A percentile compares a stretch with the other conserved stretches of the same genome.
These are phyloP conservation scores for Gentiana straminea DNA, from an alignment of 257 asterid genomes.

Conservation along the genomic window DNA sequence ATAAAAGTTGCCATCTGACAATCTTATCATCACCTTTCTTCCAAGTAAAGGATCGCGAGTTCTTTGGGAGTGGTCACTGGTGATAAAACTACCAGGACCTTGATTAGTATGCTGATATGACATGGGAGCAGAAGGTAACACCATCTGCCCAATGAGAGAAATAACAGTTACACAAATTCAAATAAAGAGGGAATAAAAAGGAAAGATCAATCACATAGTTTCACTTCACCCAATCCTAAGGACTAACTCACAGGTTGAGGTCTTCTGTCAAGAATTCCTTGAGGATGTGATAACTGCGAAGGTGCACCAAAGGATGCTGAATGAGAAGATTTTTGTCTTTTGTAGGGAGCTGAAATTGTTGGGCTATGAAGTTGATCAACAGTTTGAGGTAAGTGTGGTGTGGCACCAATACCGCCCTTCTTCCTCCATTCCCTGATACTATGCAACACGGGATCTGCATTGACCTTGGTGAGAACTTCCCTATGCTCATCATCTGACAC, in stretches of 20 bases:
- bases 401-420: slow-evolving; percentile 40
- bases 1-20: slow-evolving; percentile 83
- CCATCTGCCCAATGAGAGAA: slow-evolving; percentile 29
- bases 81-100: slow-evolving; percentile 37
- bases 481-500: slow-evolving; percentile 98
- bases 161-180: neutral
- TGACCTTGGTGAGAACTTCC: slow-evolving; percentile 69
- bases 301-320: slow-evolving; percentile 40
- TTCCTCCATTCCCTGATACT: slow-evolving; percentile 97
- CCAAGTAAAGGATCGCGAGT: slow-evolving; percentile 56
- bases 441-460: slow-evolving; percentile 76
- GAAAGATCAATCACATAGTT: neutral
- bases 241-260: slow-evolving; percentile 13
- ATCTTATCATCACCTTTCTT: slow-evolving; percentile 91
- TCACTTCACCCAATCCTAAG: neutral
- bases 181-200: neutral
- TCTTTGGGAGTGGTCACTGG: slow-evolving; percentile 50
- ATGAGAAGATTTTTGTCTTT: slow-evolving; percentile 52
- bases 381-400: slow-evolving; percentile 15
- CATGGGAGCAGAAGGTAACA: slow-evolving; percentile 24
- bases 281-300: slow-evolving; percentile 40
- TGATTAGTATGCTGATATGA: slow-evolving; percentile 52
- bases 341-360: slow-evolving; percentile 59
- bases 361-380: slow-evolving; percentile 64
- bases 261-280: slow-evolving; percentile 44